A percentile compares a stretch with the other conserved stretches of the same genome.
These are phyloP conservation scores for Xylaria intraflava DNA, from an alignment of 495 filamentous ascomycete genomes.

Conservation along the genomic window DNA sequence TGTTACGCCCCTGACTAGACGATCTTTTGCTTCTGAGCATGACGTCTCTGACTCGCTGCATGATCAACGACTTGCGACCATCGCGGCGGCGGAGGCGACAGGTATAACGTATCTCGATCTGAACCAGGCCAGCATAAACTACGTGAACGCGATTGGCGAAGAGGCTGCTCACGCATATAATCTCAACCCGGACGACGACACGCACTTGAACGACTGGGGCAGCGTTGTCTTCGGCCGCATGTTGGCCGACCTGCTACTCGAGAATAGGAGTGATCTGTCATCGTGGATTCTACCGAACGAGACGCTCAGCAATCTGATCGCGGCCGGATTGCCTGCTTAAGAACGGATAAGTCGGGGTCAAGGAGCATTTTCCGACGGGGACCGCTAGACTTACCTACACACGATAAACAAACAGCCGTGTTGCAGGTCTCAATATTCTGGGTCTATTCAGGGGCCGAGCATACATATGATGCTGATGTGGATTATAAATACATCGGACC, in stretches of 20 bases:
- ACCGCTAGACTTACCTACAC: too few relatives aligned
- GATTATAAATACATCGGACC: background rate
- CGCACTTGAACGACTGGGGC: slow-evolving; percentile 41
- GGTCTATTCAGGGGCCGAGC: background rate
- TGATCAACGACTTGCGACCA: slow-evolving; percentile 32
- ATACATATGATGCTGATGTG: background rate
- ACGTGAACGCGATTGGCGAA: slow-evolving; percentile 41
- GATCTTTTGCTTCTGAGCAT: slow-evolving; percentile 26
- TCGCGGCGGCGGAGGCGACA: slow-evolving; percentile 29
- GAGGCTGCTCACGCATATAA: slow-evolving; percentile 35
- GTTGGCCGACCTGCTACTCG: slow-evolving; percentile 34
- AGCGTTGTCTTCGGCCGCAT: slow-evolving; percentile 43
- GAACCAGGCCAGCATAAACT: slow-evolving; percentile 35
- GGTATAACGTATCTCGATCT: slow-evolving; percentile 34
- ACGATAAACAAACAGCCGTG: background rate
- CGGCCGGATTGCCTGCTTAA: slow-evolving; percentile 25
- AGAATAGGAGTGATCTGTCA: slow-evolving; percentile 16
- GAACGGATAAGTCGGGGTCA: background rate
- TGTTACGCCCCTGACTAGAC: slow-evolving; percentile 39
- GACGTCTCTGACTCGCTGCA: slow-evolving; percentile 33
- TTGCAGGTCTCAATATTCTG: background rate
- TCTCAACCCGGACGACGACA: slow-evolving; percentile 32
- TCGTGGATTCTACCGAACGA: slow-evolving; percentile 23
- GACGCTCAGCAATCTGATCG: slow-evolving; percentile 26
- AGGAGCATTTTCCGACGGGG: too few relatives aligned